Evolutionary conservation across 345 rosid genomes (phyloP).

Genomic region (Psidium friedrichsthalianum): DNA sequence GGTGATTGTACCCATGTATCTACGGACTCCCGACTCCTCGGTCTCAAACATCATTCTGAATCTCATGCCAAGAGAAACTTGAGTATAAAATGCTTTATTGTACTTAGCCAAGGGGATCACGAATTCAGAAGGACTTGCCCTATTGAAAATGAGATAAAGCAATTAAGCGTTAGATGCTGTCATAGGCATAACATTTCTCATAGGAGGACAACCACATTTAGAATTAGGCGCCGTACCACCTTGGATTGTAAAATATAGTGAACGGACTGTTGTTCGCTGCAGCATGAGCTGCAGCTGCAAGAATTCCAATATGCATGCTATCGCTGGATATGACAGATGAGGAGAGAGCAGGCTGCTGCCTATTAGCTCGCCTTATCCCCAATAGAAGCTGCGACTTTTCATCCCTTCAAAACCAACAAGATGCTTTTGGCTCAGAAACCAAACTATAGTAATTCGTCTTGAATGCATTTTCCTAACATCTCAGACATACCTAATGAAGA

Average conservation of each 20-base stretch:
- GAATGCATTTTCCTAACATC: background rate
- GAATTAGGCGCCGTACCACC: constrained; percentile 20
- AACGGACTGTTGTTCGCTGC: constrained; percentile 90
- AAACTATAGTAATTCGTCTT: background rate
- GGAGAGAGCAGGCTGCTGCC: constrained; percentile 86
- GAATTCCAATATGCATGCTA: constrained; percentile 98
- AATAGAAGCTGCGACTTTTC: constrained; percentile 81
- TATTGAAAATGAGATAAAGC: constrained; percentile 17
- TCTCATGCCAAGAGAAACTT: constrained; percentile 90
- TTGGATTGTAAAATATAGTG: constrained; percentile 87
- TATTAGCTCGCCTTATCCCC: constrained; percentile 82
- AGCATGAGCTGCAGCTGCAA: constrained; percentile 99
- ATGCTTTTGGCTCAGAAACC: background rate
- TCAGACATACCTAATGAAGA: constrained; percentile 59
- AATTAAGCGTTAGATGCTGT: constrained; percentile 8
- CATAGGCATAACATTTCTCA: background rate
- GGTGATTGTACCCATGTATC: constrained; percentile 95
- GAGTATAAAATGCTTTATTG: constrained; percentile 75
- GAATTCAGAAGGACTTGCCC: constrained; percentile 96
- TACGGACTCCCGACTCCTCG: constrained; percentile 89
- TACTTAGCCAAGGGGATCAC: constrained; percentile 94
- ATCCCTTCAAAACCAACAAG: constrained; percentile 40
- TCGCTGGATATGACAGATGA: constrained; percentile 96
- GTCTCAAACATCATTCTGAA: constrained; percentile 99
- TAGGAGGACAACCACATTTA: background rate